Evolutionary conservation across 192 early-diverging fungal genomes (phyloP).

Genomic region (Rhizoclosmatium globosum): DNA sequence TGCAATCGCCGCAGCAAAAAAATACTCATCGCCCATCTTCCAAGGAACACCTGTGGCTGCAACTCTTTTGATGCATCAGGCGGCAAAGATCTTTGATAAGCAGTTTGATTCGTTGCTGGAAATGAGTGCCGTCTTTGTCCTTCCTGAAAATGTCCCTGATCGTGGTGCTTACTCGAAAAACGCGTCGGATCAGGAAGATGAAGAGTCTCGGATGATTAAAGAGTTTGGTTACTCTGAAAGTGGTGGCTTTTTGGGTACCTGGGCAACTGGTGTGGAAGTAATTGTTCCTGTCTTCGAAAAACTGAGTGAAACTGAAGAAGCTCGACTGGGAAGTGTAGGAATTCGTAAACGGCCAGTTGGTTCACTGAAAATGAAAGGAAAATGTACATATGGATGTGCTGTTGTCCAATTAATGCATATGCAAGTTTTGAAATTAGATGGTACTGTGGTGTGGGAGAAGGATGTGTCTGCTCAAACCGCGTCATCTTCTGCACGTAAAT

Average conservation of each 20-base stretch:
- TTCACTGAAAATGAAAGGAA: slow-evolving; percentile 44
- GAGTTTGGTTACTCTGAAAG: slow-evolving; percentile 48
- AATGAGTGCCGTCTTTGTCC: slow-evolving; percentile 51
- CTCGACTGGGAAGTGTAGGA: slow-evolving; percentile 49
- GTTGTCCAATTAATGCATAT: slow-evolving; percentile 52
- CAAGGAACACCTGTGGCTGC: slow-evolving; percentile 60
- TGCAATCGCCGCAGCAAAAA: background rate
- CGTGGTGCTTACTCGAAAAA: slow-evolving; percentile 9
- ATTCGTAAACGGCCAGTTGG: slow-evolving; percentile 62
- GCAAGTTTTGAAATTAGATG: slow-evolving; percentile 47
- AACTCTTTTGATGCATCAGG: slow-evolving; percentile 62
- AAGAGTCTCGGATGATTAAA: background rate
- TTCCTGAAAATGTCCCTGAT: slow-evolving; percentile 22
- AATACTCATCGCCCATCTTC: slow-evolving; percentile 52
- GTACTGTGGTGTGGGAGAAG: slow-evolving; percentile 57
- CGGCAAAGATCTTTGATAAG: slow-evolving; percentile 41
- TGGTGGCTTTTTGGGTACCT: slow-evolving; percentile 39
- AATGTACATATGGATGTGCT: slow-evolving; percentile 60
- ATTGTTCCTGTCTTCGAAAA: slow-evolving; percentile 58
- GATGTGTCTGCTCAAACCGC: slow-evolving; percentile 16
- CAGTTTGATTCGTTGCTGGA: slow-evolving; percentile 57
- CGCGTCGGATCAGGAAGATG: background rate
- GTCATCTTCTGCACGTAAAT: background rate
- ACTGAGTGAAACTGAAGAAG: slow-evolving; percentile 51
- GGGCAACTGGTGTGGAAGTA: slow-evolving; percentile 40